Percentiles rank a stretch among this genome's conserved stretches.
Conservation (phyloP, 2,329 filamentous ascomycete species). For the Mycosphaerella arachidis region DNA sequence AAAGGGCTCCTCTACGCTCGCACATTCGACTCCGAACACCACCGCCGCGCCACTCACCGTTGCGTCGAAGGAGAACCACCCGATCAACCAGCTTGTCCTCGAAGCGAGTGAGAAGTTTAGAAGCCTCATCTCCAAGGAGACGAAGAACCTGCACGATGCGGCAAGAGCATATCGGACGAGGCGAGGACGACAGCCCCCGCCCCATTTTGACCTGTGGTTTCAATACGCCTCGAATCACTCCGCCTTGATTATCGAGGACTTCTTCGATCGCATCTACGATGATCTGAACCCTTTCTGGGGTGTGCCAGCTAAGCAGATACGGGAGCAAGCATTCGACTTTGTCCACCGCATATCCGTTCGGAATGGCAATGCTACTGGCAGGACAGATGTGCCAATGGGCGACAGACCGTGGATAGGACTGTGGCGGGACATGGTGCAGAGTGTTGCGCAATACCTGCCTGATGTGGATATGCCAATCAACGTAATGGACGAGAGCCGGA, state of each 20-base stretch:
- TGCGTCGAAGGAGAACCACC: constrained; percentile 30
- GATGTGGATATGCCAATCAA: constrained; percentile 48
- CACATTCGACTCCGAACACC: constrained; percentile 5
- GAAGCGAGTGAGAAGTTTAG: constrained; percentile 32
- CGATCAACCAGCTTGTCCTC: constrained; percentile 37
- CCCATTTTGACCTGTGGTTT: constrained; percentile 48
- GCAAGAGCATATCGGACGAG: constrained; percentile 41
- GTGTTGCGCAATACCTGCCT: constrained; percentile 38
- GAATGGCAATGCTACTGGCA: constrained; percentile 35
- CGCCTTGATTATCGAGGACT: constrained; percentile 46
- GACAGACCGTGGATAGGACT: constrained; percentile 37
- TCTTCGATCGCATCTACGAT: constrained; percentile 50
- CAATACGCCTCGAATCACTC: constrained; percentile 40
- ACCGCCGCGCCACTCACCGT: constrained; percentile 15
- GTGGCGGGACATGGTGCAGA: constrained; percentile 40
- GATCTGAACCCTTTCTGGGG: constrained; percentile 50
- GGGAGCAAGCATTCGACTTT: constrained; percentile 38
- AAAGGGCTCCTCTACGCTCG: neutral
- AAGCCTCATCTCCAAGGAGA: constrained; percentile 34
- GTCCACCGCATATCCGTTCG: constrained; percentile 39
- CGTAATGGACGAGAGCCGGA: constrained; percentile 46
- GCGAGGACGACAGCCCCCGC: constrained; percentile 48
- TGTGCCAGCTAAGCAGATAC: constrained; percentile 39
- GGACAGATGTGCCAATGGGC: constrained; percentile 23
- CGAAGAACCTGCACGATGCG: constrained; percentile 35